Conservation (phyloP, 1,139 yeast genomes). For the Suhomyces atakaporum region DNA sequence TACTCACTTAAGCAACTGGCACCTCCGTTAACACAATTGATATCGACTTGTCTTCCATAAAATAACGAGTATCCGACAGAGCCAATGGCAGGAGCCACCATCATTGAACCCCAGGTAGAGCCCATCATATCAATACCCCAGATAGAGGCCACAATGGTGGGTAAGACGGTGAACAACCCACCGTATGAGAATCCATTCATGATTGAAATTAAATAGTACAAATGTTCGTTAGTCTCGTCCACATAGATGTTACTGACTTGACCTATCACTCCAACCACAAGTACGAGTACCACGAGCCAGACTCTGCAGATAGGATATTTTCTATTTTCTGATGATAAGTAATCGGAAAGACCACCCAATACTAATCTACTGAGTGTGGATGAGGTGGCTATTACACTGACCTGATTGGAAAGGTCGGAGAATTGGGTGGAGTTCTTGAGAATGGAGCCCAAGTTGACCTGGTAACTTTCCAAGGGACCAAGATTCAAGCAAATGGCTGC, state of each 20-base stretch:
- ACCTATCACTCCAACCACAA: slow-evolving; percentile 47
- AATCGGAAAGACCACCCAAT: slow-evolving; percentile 70
- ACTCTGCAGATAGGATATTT: slow-evolving; percentile 38
- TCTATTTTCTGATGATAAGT: slow-evolving; percentile 32
- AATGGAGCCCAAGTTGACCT: slow-evolving; percentile 81
- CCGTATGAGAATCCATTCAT: slow-evolving; percentile 79
- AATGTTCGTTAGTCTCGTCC: slow-evolving; percentile 6
- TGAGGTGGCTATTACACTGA: slow-evolving; percentile 41
- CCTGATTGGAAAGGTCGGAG: slow-evolving; percentile 52
- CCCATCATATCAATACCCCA: slow-evolving; percentile 95
- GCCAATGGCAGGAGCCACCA: slow-evolving; percentile 91
- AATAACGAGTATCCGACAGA: slow-evolving; percentile 68
- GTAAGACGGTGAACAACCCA: slow-evolving; percentile 79
- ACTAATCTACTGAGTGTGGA: slow-evolving; percentile 52
- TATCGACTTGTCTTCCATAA: slow-evolving; percentile 70
- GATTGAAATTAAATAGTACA: slow-evolving; percentile 45
- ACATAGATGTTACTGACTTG: slow-evolving; percentile 26
- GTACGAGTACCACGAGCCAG: slow-evolving; percentile 44
- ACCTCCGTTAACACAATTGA: slow-evolving; percentile 23
- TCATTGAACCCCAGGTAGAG: slow-evolving; percentile 89
- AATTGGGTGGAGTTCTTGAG: slow-evolving; percentile 30
- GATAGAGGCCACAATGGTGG: slow-evolving; percentile 74
- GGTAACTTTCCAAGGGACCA: slow-evolving; percentile 88
- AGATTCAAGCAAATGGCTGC: slow-evolving; percentile 64
- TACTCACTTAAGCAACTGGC: slow-evolving; percentile 33